A percentile compares a stretch with the other conserved stretches of the same genome.
These are phyloP conservation scores for Chrysoporthe cubensis DNA, from an alignment of 2,329 filamentous ascomycete species.

Conservation along the genomic window DNA sequence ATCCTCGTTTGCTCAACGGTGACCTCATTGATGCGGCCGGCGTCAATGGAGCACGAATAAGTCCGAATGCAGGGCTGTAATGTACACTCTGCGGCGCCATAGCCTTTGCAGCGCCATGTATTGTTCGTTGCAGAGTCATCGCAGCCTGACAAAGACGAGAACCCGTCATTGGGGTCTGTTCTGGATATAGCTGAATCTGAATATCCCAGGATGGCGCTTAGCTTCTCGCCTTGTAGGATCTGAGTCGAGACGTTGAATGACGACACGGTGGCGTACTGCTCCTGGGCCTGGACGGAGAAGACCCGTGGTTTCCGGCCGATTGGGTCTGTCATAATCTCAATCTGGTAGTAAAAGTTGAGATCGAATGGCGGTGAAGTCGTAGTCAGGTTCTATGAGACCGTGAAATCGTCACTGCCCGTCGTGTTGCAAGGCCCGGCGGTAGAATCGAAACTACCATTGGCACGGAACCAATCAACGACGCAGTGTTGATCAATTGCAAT, in stretches of 20 bases:
- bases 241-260: neutral
- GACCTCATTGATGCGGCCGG: slow-evolving; percentile 4
- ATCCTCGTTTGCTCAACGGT: neutral
- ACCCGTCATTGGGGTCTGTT: neutral
- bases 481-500: neutral
- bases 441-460: too few species aligned
- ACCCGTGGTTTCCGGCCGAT: neutral
- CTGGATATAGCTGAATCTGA: slow-evolving; percentile 1
- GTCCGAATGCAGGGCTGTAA: slow-evolving; percentile 18
- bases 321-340: neutral
- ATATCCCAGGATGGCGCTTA: neutral
- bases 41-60: slow-evolving; percentile 11
- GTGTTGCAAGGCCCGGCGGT: neutral
- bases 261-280: neutral
- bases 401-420: neutral
- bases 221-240: neutral
- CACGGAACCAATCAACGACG: neutral
- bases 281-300: neutral
- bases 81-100: slow-evolving; percentile 8
- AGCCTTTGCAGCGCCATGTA: slow-evolving; percentile 18
- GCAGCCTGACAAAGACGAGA: neutral
- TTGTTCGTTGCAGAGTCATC: neutral
- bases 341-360: neutral
- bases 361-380: neutral
- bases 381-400: neutral